Conservation (phyloP, 1,284 basidiomycete species). For the Melampsora larici-populina region DNA sequence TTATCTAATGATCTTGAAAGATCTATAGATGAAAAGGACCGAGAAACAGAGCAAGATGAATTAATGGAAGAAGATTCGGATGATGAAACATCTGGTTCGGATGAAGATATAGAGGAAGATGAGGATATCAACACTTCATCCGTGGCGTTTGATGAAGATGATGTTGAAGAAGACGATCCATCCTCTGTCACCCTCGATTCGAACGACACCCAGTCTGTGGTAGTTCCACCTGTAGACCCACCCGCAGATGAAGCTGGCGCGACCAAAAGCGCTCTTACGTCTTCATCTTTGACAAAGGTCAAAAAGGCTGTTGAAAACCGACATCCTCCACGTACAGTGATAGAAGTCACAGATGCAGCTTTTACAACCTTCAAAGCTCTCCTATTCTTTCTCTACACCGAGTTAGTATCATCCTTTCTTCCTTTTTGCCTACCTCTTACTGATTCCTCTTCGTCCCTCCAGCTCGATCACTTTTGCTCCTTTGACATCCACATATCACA, state of each 20-base stretch:
- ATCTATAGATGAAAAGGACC: not conserved
- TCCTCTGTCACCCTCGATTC: too few species aligned
- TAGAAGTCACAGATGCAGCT: constrained; percentile 37
- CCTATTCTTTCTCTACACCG: constrained; percentile 55
- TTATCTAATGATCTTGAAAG: constrained; percentile 6
- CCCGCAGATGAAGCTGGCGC: too few species aligned
- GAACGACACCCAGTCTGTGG: constrained; percentile 8
- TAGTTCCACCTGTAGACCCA: not conserved
- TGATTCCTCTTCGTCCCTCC: not conserved
- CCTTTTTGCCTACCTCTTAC: not conserved
- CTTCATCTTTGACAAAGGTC: too few species aligned
- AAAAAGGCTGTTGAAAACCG: too few species aligned
- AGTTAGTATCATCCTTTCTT: constrained; percentile 49
- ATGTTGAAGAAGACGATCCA: not conserved
- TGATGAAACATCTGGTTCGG: constrained; percentile 13
- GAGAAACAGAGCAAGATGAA: constrained; percentile 31
- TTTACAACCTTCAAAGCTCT: constrained; percentile 55
- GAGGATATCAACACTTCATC: not conserved
- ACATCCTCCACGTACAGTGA: constrained; percentile 8
- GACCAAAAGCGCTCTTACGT: too few species aligned
- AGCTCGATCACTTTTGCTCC: constrained; percentile 48
- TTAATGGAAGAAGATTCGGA: constrained; percentile 41
- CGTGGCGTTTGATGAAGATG: constrained; percentile 4
- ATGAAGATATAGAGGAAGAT: constrained; percentile 12
- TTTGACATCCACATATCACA: constrained; percentile 49